These are phyloP conservation scores for Solanum chacoense DNA, from an alignment of 305 asterid species.

Conservation along the genomic window DNA sequence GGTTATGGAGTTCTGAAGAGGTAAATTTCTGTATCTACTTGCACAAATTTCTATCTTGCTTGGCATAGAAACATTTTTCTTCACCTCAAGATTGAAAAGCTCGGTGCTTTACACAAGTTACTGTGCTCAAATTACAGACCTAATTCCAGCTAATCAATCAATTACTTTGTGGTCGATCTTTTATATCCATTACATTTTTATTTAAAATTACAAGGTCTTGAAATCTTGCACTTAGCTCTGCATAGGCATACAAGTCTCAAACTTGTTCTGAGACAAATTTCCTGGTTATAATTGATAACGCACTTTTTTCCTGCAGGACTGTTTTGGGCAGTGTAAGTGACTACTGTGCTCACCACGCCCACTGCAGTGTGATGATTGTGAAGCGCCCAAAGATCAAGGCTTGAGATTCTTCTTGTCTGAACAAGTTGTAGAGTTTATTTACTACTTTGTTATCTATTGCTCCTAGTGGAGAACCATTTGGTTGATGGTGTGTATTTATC, in stretches of 20 bases:
- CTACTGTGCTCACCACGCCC: conserved; percentile 74
- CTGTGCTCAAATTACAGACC: background rate
- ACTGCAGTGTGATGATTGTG: conserved; percentile 76
- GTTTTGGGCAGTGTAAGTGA: conserved; percentile 85
- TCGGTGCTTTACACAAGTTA: background rate
- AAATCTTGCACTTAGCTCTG: background rate
- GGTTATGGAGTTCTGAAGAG: conserved; percentile 82
- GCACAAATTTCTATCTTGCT: background rate
- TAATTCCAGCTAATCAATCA: background rate
- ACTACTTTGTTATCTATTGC: background rate
- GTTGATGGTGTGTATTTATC: background rate
- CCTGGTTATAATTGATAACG: background rate
- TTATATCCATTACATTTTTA: background rate
- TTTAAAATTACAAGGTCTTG: background rate
- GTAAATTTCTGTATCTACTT: conserved; percentile 10
- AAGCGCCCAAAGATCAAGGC: conserved; percentile 47
- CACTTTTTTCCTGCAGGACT: conserved; percentile 34
- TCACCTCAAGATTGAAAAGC: background rate
- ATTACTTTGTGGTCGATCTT: background rate
- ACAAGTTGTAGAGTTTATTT: background rate
- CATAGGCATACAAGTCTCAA: background rate
- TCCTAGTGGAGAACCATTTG: background rate
- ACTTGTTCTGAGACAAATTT: background rate
- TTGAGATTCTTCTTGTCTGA: background rate
- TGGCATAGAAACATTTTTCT: background rate